Conservation (phyloP, 805 yeast genomes). For the Starmera pachycereana region DNA sequence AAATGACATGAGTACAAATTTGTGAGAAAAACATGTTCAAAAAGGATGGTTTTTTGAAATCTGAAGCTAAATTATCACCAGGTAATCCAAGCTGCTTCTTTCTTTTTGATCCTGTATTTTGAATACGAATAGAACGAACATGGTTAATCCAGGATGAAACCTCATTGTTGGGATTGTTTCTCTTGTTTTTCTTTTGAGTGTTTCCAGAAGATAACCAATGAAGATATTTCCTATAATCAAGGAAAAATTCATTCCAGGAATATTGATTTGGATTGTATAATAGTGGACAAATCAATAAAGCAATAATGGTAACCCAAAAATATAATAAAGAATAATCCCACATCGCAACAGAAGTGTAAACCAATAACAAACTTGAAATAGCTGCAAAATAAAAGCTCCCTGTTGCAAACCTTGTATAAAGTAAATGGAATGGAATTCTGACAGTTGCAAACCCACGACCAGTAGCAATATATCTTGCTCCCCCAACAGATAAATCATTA, state of each 20-base stretch:
- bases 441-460: slow-evolving; percentile 78
- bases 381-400: slow-evolving; percentile 61
- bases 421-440: slow-evolving; percentile 51
- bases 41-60: slow-evolving; percentile 40
- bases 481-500: slow-evolving; percentile 64
- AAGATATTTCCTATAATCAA: slow-evolving; percentile 43
- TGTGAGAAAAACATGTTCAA: slow-evolving; percentile 32
- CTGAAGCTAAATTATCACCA: slow-evolving; percentile 30
- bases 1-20: slow-evolving; percentile 27
- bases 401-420: slow-evolving; percentile 61
- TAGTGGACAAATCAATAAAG: slow-evolving; percentile 49
- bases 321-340: slow-evolving; percentile 51
- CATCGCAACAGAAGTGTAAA: slow-evolving; percentile 48
- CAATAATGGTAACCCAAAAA: slow-evolving; percentile 52
- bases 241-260: slow-evolving; percentile 50
- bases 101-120: slow-evolving; percentile 46
- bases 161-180: slow-evolving; percentile 6
- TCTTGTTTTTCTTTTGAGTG: slow-evolving; percentile 15
- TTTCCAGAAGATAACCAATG: slow-evolving; percentile 39
- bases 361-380: slow-evolving; percentile 36
- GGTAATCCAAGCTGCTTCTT: slow-evolving; percentile 24
- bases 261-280: slow-evolving; percentile 59
- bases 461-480: slow-evolving; percentile 74
- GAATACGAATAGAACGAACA: slow-evolving; percentile 39
- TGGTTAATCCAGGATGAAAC: slow-evolving; percentile 36